Evolutionary conservation across 2,329 filamentous ascomycete species (phyloP).

Genomic region (Allantophomopsis cytisporea): DNA sequence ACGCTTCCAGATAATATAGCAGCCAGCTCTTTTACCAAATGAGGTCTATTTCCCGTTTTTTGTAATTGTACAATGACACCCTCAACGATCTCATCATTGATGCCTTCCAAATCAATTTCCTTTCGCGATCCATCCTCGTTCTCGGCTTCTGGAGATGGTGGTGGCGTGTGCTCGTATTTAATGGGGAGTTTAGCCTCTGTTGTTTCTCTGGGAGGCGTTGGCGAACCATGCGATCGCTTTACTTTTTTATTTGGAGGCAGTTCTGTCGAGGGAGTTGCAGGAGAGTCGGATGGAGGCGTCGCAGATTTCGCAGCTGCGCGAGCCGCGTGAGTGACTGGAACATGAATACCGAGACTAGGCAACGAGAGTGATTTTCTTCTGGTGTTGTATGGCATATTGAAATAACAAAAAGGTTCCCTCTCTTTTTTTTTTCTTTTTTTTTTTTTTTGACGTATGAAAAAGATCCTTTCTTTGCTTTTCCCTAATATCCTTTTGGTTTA

Average conservation of each 20-base stretch:
- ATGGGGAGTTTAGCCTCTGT: conserved; percentile 18
- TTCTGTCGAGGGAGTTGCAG: conserved; percentile 13
- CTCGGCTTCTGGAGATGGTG: conserved; percentile 53
- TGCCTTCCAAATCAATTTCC: conserved; percentile 66
- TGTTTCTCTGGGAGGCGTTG: conserved; percentile 15
- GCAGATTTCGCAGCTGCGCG: conserved; percentile 29
- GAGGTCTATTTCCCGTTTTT: conserved; percentile 80
- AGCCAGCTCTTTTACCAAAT: conserved; percentile 88
- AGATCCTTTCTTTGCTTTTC: no score
- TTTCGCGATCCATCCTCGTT: conserved; percentile 24
- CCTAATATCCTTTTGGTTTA: no score
- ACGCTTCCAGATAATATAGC: conserved; percentile 63
- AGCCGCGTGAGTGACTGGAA: conserved; percentile 54
- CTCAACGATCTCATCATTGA: conserved; percentile 92
- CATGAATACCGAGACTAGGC: conserved; percentile 81
- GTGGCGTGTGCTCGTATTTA: conserved; percentile 62
- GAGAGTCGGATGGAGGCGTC: conserved; percentile 18
- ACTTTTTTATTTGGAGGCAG: conserved; percentile 48
- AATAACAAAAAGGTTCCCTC: no score
- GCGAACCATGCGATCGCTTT: conserved; percentile 60
- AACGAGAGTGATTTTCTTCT: conserved; percentile 91
- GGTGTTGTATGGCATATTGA: conserved; percentile 81
- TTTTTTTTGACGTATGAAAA: no score
- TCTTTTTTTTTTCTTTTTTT: no score
- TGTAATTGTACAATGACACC: conserved; percentile 80